Evolutionary conservation across 345 rosid species (phyloP), one percentile per base, ranked within the genome.

Genomic region (Populus simonii): DNA sequence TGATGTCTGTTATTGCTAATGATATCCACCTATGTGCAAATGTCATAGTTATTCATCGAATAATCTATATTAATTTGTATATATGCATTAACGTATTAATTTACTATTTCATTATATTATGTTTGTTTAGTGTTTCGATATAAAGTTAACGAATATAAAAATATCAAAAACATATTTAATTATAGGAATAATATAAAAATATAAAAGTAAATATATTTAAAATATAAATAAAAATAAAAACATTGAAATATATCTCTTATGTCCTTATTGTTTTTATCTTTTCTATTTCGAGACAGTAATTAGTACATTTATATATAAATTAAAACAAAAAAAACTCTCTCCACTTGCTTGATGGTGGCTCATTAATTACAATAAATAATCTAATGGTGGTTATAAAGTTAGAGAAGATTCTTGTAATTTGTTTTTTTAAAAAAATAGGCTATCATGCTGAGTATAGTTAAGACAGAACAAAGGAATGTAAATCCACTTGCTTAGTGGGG

Each of bases 401-500:
- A 16, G 70, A 20, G 75, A 62, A 76, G 84, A 82, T 79, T 74
- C 76, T 71, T 41, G 25, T 66, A 18, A 41, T 41, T 41, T 70
- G 59, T 49, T 70, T 23, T 67, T 2, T 23, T 12, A 38, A 13
- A 72, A 0, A 65, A n/a, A 70, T 45, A 66, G 49, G 45, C 0
- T 68, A 41, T 79, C 7, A 69, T 35, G 68, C 74, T 81, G 82
- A 80, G 84, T 84, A 76, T 31, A 51, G 27, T 61, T 49, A 76
- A 66, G 84, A 82, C 73, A 80, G 13, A 66, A 71, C 11, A 18
- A 79, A 82, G 78, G 72, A 38, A 79, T 71, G 68, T 67, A 76
- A 69, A 84, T 74, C 83, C 85, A 82, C 88, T 87, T 79, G 76
- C 53, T 79, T 74, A 79, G 88, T 87, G 88, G 82, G 62, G 68